Evolutionary conservation across 192 early-diverging fungal species (phyloP).

Genomic region (Entrophospora sp.): DNA sequence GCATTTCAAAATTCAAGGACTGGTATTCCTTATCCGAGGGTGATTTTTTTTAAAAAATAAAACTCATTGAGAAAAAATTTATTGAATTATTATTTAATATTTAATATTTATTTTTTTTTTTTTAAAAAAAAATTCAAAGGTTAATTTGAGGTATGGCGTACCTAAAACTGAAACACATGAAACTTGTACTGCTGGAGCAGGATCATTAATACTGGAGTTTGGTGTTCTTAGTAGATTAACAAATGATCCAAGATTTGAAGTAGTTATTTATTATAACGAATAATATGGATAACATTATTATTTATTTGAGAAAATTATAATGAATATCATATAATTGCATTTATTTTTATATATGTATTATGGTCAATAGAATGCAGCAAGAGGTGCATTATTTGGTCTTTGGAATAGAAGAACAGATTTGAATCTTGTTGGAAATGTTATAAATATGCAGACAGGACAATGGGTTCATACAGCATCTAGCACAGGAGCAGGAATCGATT

Average conservation of each 20-base stretch:
- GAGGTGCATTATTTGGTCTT: constrained; percentile 58
- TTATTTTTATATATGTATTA: too few species aligned
- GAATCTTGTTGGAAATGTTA: constrained; percentile 77
- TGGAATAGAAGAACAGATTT: constrained; percentile 70
- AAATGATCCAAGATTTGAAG: constrained; percentile 70
- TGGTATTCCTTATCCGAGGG: constrained; percentile 76
- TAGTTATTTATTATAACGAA: constrained; percentile 18
- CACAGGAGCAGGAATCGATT: constrained; percentile 87
- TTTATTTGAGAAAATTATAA: too few species aligned
- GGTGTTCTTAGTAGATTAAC: constrained; percentile 81
- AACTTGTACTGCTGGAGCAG: constrained; percentile 85
- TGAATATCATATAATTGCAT: too few species aligned
- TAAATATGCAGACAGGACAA: constrained; percentile 57
- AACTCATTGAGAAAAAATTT: too few species aligned
- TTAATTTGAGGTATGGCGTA: constrained; percentile 72
- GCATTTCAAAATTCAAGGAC: constrained; percentile 77
- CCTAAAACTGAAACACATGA: constrained; percentile 52
- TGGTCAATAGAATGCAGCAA: constrained; percentile 45
- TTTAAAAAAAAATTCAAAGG: constrained; percentile 23
- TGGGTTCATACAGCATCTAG: constrained; percentile 68
- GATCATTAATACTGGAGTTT: constrained; percentile 88
- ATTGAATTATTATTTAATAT: too few species aligned
- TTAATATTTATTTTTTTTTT: too few species aligned
- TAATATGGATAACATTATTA: too few species aligned
- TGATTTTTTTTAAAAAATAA: constrained; percentile 23